A percentile compares a stretch with the other conserved stretches of the same genome.
Evolutionary conservation across 441 rosid genomes (phyloP).

Genomic region (Erodium trifolium): DNA sequence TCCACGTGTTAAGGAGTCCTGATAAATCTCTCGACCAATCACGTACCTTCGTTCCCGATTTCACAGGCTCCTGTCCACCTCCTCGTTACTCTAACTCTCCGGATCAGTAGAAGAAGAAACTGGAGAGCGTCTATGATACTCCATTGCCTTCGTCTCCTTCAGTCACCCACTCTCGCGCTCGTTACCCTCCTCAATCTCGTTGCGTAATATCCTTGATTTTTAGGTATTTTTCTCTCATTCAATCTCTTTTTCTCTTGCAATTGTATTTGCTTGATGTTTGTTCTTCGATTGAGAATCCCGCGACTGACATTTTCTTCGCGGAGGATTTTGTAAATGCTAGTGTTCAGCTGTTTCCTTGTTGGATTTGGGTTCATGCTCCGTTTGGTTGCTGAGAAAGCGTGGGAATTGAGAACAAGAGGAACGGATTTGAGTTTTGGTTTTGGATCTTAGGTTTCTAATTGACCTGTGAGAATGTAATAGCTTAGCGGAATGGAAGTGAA

Average conservation of each 20-base stretch:
- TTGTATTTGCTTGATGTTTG: background rate
- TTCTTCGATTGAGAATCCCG: background rate
- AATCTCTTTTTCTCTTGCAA: background rate
- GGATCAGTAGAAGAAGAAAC: conserved; percentile 5
- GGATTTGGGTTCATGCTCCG: conserved; percentile 10
- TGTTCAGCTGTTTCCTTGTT: background rate
- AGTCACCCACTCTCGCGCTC: background rate
- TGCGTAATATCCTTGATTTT: background rate
- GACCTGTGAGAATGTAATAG: background rate
- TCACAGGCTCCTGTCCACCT: conserved; percentile 9
- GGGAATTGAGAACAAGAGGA: background rate
- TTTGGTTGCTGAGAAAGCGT: conserved; percentile 14
- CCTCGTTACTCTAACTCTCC: background rate
- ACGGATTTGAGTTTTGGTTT: background rate
- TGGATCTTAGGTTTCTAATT: background rate
- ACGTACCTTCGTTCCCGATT: conserved; percentile 11
- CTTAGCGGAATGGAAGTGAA: background rate
- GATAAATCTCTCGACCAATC: conserved; percentile 29
- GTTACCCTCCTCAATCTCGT: background rate
- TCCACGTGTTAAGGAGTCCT: conserved; percentile 25
- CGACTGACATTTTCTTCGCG: background rate
- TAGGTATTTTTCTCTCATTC: conserved; percentile 1
- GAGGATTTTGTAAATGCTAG: background rate
- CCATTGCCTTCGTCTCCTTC: background rate
- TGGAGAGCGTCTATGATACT: background rate